Base-by-base conservation (phyloP, 2,329 filamentous ascomycete genomes). In the Iodosphaeria phyllophila region DNA sequence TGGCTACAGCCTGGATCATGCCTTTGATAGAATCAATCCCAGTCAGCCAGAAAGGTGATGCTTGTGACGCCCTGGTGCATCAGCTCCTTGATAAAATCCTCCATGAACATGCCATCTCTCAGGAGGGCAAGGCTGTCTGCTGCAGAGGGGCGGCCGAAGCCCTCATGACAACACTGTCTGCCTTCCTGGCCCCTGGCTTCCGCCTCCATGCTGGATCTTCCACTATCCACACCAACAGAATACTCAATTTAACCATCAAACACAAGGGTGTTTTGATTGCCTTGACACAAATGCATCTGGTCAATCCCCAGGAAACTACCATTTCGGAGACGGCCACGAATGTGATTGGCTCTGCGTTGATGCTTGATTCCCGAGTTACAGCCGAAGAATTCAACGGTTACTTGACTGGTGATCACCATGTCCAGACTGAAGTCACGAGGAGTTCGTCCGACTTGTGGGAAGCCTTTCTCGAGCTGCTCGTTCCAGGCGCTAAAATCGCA, bases 381-480 rank as follows among this genome's bases (percentile, higher is more conserved):
- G 63, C 61, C 24, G 64, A 69, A 25, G 76, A 84, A 42, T 75
- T 69, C 38, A 62, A 66, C 28, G 62, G 71, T 5, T 64, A 92
- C 26, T 57, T 66, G 12, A 55, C 59, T 6, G 38, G 35, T 16
- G 60, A 61, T 12, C 60, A 60, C 21, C 56, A 63, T 21, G 60
- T 82, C 12, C 74, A 75, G 24, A 63, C 72, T 35, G 65, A 77
- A 29, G 51, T 76, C 20, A 67, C 68, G 33, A 69, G 74, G 11
- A 65, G 79, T 28, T 86, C 80, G 0, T 59, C 74, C 10, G 62
- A 69, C 10, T 67, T 92, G 20, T 93, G 84, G 75, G 75, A 80
- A 33, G 62, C 69, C 2, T 74, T 84, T 23, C 58, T 79, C 23
- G 63, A 72, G 24, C 65, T 71, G 14, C 60, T 89, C 24, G 62